Evolutionary conservation across 1,139 yeast species (phyloP).

Genomic region (Suhomyces anneliseae): DNA sequence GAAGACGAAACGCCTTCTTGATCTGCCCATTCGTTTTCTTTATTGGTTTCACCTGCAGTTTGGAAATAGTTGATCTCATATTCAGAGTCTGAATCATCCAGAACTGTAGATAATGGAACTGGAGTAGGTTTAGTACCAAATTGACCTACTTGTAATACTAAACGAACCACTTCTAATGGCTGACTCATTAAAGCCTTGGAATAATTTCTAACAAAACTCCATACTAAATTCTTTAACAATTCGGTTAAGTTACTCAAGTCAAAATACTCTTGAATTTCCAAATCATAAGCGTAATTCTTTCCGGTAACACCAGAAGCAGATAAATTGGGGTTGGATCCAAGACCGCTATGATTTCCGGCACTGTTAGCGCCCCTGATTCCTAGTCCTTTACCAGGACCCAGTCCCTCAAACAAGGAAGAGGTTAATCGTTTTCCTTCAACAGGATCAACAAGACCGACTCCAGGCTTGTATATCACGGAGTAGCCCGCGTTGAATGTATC

Average conservation of each 20-base stretch:
- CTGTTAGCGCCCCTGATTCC: constrained; percentile 22
- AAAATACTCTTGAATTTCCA: constrained; percentile 68
- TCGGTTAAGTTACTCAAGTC: constrained; percentile 59
- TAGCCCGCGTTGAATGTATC: constrained; percentile 69
- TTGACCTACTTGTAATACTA: constrained; percentile 78
- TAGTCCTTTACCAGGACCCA: constrained; percentile 22
- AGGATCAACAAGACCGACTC: constrained; percentile 55
- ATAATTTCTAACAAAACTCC: constrained; percentile 68
- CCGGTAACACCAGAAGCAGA: constrained; percentile 13
- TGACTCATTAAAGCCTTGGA: constrained; percentile 69
- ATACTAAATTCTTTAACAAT: constrained; percentile 51
- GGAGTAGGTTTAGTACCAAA: constrained; percentile 24
- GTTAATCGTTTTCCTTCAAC: constrained; percentile 38
- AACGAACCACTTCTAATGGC: constrained; percentile 83
- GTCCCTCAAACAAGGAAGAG: constrained; percentile 12
- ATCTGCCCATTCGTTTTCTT: constrained; percentile 4
- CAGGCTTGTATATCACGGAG: constrained; percentile 59
- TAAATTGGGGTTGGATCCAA: constrained; percentile 10
- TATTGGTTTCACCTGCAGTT: constrained; percentile 21
- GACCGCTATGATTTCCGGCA: constrained; percentile 34
- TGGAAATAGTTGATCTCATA: constrained; percentile 57
- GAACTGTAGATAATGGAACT: not conserved
- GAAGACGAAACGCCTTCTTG: not conserved
- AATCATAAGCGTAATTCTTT: constrained; percentile 57
- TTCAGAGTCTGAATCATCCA: constrained; percentile 15